phyloP scores from a whole-genome alignment of 2,329 filamentous ascomycete genomes.

The Ophiostoma sp. region DNA sequence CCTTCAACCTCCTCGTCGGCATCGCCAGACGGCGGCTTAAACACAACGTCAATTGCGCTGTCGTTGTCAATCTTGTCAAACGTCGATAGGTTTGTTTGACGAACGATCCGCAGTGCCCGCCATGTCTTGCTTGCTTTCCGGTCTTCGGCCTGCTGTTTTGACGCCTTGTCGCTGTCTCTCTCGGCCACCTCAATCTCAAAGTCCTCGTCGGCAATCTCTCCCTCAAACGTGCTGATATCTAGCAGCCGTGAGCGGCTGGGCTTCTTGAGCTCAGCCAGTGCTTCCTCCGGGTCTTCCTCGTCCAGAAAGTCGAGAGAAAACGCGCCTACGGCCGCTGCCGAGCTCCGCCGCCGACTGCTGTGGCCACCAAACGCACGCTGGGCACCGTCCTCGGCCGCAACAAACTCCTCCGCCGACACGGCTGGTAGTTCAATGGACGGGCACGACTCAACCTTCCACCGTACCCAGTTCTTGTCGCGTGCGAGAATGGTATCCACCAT shows the following conservation, averaged over 20 bases:
- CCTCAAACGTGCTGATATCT: slow-evolving; percentile 62
- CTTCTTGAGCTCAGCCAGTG: slow-evolving; percentile 65
- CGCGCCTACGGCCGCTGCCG: slow-evolving; percentile 61
- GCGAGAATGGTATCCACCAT: slow-evolving; percentile 96
- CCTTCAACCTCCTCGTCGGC: slow-evolving; percentile 44
- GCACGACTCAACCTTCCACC: slow-evolving; percentile 95
- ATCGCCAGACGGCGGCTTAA: slow-evolving; percentile 33
- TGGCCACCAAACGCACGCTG: slow-evolving; percentile 61
- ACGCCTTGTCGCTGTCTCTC: slow-evolving; percentile 44
- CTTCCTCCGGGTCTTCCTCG: slow-evolving; percentile 54
- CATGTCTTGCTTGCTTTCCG: slow-evolving; percentile 84
- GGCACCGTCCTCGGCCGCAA: slow-evolving; percentile 61
- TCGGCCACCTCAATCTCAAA: slow-evolving; percentile 81
- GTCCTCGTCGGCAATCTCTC: slow-evolving; percentile 70
- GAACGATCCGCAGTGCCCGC: slow-evolving; percentile 78
- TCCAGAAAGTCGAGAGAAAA: slow-evolving; percentile 74
- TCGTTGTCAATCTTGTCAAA: slow-evolving; percentile 88
- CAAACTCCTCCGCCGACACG: slow-evolving; percentile 63
- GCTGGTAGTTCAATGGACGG: slow-evolving; percentile 75
- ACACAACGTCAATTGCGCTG: slow-evolving; percentile 60
- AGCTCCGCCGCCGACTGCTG: slow-evolving; percentile 64
- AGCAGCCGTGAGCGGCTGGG: slow-evolving; percentile 62
- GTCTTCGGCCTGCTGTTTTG: slow-evolving; percentile 54
- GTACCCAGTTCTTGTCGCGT: slow-evolving; percentile 96
- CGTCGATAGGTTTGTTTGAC: slow-evolving; percentile 63